Base-by-base conservation (phyloP, 2,329 filamentous ascomycete genomes). In the Cercospora citrullina region DNA sequence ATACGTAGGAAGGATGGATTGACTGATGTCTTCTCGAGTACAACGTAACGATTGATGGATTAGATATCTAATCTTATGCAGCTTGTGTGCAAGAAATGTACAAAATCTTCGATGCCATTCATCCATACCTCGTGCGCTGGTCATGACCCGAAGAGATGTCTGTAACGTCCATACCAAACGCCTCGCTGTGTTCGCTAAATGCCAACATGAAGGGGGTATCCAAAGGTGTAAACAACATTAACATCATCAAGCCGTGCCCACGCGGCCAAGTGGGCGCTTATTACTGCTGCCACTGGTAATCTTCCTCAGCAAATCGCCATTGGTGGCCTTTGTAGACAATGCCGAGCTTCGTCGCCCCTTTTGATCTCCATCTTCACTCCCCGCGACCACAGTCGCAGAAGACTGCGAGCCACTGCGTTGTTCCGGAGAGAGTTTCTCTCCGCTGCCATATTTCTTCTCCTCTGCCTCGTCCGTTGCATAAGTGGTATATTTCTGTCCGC, bases 271-370 rank as follows among this genome's bases (percentile, higher is more conserved):
- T 51, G 18, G 18, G 5, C 18, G 45, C 18, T 51, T 51, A 51
- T 51, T 51, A 23, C 18, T 42, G 10, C 60, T 42, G 1, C 45
- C 45, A 26, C 60, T 63, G 4, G 63, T 39, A 26, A 64, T 18
- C 42, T 53, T 63, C 63, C 58, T 64, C 21, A 59, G 33, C 53
- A 64, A 21, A 30, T 64, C 53, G 6, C 53, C 63, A 14, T 64
- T 53, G 23, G 58, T 53, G 4, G 18, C 63, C 51, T 64, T 59
- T 1, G 23, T 21, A 12, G 63, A 33, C 51, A 21, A 42, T 3
- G 58, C 12, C 1, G 31, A 59, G 53, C 53, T 57, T n/a, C 53
- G 48, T 21, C 55, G 63, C 3, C 55, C 55, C 21, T 48, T 64
- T 2, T 33, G 45, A 8, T 59, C 63, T 45, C 58, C 63, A 16